These are phyloP conservation scores for Apiotrichum sp. DNA, from an alignment of 1,284 basidiomycete species.

Conservation along the genomic window DNA sequence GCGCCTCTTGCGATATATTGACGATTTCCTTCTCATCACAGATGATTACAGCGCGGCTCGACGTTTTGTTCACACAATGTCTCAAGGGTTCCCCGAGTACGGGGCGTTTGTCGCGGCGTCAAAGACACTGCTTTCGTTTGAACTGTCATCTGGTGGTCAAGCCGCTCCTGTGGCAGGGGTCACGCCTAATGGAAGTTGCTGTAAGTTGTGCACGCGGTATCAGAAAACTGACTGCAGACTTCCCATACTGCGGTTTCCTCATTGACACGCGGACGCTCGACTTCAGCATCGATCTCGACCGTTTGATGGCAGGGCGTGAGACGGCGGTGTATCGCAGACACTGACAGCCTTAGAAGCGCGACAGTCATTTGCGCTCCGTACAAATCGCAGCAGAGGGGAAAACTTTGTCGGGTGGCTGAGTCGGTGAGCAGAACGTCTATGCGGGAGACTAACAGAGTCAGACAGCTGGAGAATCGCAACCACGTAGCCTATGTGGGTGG, in stretches of 20 bases:
- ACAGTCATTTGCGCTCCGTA: slow-evolving; percentile 43
- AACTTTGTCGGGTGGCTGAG: slow-evolving; percentile 43
- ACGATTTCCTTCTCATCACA: slow-evolving; percentile 89
- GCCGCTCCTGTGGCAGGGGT: slow-evolving; percentile 20
- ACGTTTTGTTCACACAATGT: slow-evolving; percentile 71
- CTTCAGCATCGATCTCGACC: slow-evolving; percentile 63
- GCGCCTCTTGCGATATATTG: slow-evolving; percentile 77
- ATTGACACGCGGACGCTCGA: slow-evolving; percentile 71
- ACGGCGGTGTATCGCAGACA: background rate
- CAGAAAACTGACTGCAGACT: slow-evolving; percentile 52
- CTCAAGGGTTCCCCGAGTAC: slow-evolving; percentile 80
- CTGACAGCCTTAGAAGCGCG: slow-evolving; percentile 26
- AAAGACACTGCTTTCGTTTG: slow-evolving; percentile 66
- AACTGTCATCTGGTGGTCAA: slow-evolving; percentile 19
- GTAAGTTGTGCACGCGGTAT: slow-evolving; percentile 1
- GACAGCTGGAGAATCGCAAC: slow-evolving; percentile 46
- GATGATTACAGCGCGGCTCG: slow-evolving; percentile 60
- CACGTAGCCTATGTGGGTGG: slow-evolving; percentile 40
- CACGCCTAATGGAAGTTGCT: slow-evolving; percentile 7
- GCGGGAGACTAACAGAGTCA: slow-evolving; percentile 1
- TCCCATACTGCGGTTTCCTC: slow-evolving; percentile 83
- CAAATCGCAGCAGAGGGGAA: slow-evolving; percentile 26
- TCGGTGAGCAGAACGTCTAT: slow-evolving; percentile 12
- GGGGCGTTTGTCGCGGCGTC: slow-evolving; percentile 82
- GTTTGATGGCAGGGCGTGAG: slow-evolving; percentile 58